phyloP scores from a whole-genome alignment of 805 yeast genomes.

The Cyberlindnera bimundalis region DNA sequence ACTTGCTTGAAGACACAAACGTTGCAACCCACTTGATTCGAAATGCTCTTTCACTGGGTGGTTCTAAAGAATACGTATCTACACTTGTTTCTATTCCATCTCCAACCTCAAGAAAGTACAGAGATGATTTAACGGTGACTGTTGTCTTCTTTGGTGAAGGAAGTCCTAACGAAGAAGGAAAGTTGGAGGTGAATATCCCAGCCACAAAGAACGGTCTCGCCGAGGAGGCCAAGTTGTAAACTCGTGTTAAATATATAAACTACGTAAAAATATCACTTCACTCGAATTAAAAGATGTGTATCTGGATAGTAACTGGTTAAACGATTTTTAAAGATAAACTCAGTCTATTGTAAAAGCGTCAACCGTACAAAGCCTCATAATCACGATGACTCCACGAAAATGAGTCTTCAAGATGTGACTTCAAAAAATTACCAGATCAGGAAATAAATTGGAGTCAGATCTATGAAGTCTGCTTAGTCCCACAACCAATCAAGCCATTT shows the following conservation, averaged over 20 bases:
- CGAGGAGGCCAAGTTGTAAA: constrained; percentile 13
- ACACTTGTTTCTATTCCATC: constrained; percentile 88
- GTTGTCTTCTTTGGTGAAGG: constrained; percentile 86
- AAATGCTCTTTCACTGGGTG: constrained; percentile 88
- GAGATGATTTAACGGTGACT: constrained; percentile 95
- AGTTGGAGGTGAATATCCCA: constrained; percentile 49
- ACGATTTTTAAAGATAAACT: too few relatives aligned
- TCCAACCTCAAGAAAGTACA: constrained; percentile 84
- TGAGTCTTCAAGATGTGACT: not conserved
- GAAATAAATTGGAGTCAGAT: too few relatives aligned
- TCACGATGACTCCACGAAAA: constrained; percentile 1
- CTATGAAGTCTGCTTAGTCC: too few relatives aligned
- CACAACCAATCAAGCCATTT: too few relatives aligned
- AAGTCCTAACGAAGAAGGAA: constrained; percentile 32
- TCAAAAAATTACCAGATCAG: not conserved
- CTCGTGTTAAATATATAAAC: not conserved
- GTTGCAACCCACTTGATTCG: constrained; percentile 91
- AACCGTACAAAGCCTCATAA: not conserved
- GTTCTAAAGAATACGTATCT: constrained; percentile 81
- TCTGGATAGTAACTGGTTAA: too few relatives aligned
- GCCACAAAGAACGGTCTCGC: constrained; percentile 56
- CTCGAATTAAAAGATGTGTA: too few relatives aligned
- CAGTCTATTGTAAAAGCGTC: too few relatives aligned
- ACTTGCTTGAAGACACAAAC: constrained; percentile 75
- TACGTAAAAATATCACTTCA: too few relatives aligned